Base-by-base conservation (phyloP, 768 basidiomycete genomes). In the Mycena olivaceomarginata region DNA sequence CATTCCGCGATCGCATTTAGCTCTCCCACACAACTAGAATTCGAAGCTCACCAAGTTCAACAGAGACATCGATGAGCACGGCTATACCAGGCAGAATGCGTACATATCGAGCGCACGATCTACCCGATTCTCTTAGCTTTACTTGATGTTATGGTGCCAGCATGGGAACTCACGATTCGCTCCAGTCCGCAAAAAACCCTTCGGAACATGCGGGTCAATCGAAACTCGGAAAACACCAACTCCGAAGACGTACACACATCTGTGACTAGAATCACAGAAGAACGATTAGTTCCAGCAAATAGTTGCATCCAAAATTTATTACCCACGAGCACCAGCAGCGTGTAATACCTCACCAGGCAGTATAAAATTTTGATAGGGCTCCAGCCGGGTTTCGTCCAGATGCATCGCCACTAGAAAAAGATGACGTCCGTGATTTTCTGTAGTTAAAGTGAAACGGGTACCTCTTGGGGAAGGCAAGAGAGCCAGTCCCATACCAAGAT, bases 401-500 rank as follows among this genome's bases (percentile, higher is more conserved):
- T 79, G 69, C 22, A 63, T 59, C 51, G 70, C 72, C 75, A 72
- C 78, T 79, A 25, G 16, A 31, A 51, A 20, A 57, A 37, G 0
- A 15, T 2, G 20, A 20, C 41, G 13, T 67, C 40, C n/a, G 12
- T 39, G n/a, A 20, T 66, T 10, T 9, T 40, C 9, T 9, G 31
- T 16, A 13, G 56, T 9, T 31, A 9, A 15, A 12, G 12, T 1
- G 45, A 68, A 53, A n/a, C 4, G 7, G 59, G 13, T 31, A 77
- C 78, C 64, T 79, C 78, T 40, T 76, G 78, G 1, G 78, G 78
- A 45, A 79, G 78, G 41, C 78, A 79, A 25, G 78, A 79, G 37
- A 79, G 78, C 78, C 78, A 79, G 64, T 79, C 78, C 78, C 78
- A 79, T 39, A 79, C 57, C 8, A 79, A 37, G 41, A 79, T 74